A percentile compares a stretch with the other conserved stretches of the same genome.
phyloP scores from a whole-genome alignment of 1,284 basidiomycete genomes.

The Leccinum fallax region DNA sequence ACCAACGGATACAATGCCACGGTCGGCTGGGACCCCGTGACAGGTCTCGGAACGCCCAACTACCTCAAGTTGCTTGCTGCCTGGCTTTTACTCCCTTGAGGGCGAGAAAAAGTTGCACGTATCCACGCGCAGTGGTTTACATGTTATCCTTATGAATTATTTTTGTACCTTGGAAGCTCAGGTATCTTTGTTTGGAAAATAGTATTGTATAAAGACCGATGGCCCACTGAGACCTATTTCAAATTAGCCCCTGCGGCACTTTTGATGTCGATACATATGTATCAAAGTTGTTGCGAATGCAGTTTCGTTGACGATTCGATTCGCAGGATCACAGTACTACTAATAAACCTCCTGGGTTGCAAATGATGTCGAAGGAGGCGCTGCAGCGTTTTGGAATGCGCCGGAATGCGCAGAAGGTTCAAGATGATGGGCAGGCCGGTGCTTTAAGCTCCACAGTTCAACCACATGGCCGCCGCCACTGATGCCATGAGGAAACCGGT shows the following conservation, averaged over 20 bases:
- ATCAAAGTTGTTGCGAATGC: too few species aligned
- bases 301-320: too few species aligned
- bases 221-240: not conserved
- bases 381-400: not conserved
- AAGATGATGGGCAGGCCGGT: not conserved
- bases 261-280: not conserved
- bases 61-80: slow-evolving; percentile 24
- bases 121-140: not conserved
- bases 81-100: slow-evolving; percentile 26
- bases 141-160: not conserved
- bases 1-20: slow-evolving; percentile 37
- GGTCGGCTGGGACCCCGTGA: slow-evolving; percentile 44
- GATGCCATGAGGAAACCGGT: not conserved
- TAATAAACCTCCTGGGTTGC: not conserved
- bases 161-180: not conserved
- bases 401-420: not conserved
- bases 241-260: not conserved
- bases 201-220: not conserved
- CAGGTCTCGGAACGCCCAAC: slow-evolving; percentile 39
- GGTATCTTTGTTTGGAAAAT: not conserved
- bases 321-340: too few species aligned
- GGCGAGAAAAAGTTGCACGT: not conserved
- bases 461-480: slow-evolving; percentile 7
- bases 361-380: not conserved
- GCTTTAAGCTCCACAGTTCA: not conserved